Evolutionary conservation across 2,329 filamentous ascomycete genomes (phyloP), one percentile per base, ranked within the genome.

Genomic region (Chrysoporthe puriensis): DNA sequence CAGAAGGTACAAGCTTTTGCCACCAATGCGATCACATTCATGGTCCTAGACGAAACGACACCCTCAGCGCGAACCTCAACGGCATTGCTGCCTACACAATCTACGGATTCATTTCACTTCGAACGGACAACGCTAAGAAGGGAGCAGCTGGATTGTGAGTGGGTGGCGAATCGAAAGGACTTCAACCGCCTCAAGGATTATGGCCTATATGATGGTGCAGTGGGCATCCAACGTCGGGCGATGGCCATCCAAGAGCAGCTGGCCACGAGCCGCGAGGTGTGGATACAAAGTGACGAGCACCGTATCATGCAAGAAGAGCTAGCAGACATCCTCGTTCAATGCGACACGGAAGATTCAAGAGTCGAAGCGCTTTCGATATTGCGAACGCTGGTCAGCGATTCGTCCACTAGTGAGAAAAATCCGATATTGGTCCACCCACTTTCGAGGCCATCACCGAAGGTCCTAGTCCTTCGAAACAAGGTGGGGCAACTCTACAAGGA

Each of bases 401-500:
- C 36, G 9, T 32, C 13, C 50, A 9, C 9, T 3, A 21, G 3
- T 11, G 3, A 14, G 11, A 18, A n/a, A 5, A 3, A 56, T 16
- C 21, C 32, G 4, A 57, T 36, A 2, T 5, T 26, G 3, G 1
- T 9, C 6, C 16, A 62, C 3, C 32, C 18, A 14, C 11, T 26
- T 0, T 44, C 36, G 8, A 18, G n/a, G 3, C 21, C 40, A 7
- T 18, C 16, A 1, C 44, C 54, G 3, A 43, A 32, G 21, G 18
- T n/a, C 7, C 4, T 63, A 6, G 46, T 40, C 21, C 42, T 69
- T 4, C 67, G 63, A n/a, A 52, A 44, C 9, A 66, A 66, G 14
- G 26, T 69, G 5, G 67, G 64, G 11, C 32, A 56, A n/a, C 60
- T 63, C 4, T 69, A 56, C 60, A 69, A 69, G 60, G 64, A 66